A percentile compares a stretch with the other conserved stretches of the same genome.
Conservation (phyloP, 495 filamentous ascomycete genomes). For the Lentithecium fluviatile region DNA sequence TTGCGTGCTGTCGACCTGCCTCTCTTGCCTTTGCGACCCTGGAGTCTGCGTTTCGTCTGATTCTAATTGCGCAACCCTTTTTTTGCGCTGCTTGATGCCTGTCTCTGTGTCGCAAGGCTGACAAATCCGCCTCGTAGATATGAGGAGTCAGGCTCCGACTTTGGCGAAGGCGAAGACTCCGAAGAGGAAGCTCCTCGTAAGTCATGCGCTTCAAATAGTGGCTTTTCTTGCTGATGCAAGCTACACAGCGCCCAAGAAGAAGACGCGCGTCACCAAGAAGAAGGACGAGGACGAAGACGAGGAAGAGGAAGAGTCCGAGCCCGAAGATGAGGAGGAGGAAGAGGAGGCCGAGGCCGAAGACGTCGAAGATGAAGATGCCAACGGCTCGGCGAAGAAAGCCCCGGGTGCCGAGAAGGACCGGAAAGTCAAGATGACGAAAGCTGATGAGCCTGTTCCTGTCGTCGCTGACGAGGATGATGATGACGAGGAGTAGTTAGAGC, state of each 20-base stretch:
- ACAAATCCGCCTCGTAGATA: conserved; percentile 28
- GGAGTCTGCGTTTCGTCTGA: background rate
- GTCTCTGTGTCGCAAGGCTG: conserved; percentile 19
- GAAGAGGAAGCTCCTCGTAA: conserved; percentile 34
- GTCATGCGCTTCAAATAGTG: conserved; percentile 1
- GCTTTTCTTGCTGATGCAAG: conserved; percentile 9
- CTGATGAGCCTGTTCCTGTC: conserved; percentile 35
- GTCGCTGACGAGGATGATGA: conserved; percentile 39
- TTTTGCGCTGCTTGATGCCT: background rate
- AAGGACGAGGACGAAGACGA: conserved; percentile 32
- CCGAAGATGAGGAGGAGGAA: conserved; percentile 18
- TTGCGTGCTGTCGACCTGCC: conserved; percentile 5
- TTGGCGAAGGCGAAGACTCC: conserved; percentile 36
- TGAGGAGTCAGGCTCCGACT: conserved; percentile 31
- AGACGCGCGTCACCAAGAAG: conserved; percentile 27
- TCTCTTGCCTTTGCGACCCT: background rate
- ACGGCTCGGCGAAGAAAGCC: conserved; percentile 35
- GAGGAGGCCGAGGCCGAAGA: conserved; percentile 18
- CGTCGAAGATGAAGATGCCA: conserved; percentile 30
- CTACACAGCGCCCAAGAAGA: conserved; percentile 30
- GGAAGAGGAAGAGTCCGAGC: conserved; percentile 23
- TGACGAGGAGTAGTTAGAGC: conserved; percentile 32
- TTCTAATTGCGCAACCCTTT: background rate
- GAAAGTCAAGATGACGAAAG: conserved; percentile 27
- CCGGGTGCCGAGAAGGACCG: conserved; percentile 32